Conservation (phyloP, 345 rosid genomes). For the Gossypium arboreum region DNA sequence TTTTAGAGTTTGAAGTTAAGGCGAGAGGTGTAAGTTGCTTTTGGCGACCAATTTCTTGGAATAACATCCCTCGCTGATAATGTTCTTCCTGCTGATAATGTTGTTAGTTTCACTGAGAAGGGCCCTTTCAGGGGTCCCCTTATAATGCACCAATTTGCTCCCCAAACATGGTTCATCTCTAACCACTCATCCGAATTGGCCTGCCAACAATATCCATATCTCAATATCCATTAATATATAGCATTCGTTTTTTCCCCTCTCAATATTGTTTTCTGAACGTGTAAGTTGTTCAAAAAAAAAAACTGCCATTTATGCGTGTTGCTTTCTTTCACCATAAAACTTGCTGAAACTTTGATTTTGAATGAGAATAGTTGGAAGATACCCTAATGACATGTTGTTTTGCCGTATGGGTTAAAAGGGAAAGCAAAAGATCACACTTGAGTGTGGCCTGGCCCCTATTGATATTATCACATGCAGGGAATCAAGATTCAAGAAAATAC, state of each 20-base stretch:
- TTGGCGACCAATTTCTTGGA: constrained; percentile 82
- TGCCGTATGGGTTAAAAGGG: not conserved
- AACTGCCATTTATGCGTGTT: no score
- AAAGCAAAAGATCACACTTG: not conserved
- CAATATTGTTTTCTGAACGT: no score
- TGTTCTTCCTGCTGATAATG: constrained; percentile 57
- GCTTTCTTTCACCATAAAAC: no score
- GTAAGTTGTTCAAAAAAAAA: no score
- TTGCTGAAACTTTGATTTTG: no score
- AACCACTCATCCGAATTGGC: constrained; percentile 67
- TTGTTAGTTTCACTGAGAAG: constrained; percentile 79
- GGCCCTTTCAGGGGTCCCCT: constrained; percentile 86
- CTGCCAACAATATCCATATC: constrained; percentile 32
- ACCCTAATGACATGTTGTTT: not conserved
- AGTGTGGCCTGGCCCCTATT: constrained; percentile 18
- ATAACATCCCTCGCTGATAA: constrained; percentile 85
- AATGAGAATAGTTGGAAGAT: not conserved
- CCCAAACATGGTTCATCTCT: constrained; percentile 95
- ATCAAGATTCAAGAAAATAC: constrained; percentile 13
- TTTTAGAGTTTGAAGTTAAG: constrained; percentile 46
- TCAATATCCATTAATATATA: not conserved
- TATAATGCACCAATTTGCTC: constrained; percentile 81
- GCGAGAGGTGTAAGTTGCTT: constrained; percentile 87
- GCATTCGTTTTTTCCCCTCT: no score
- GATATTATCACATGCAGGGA: constrained; percentile 18